Evolutionary conservation across 169 alveolate species (phyloP).

Genomic region (Cryptosporidium parvum): DNA sequence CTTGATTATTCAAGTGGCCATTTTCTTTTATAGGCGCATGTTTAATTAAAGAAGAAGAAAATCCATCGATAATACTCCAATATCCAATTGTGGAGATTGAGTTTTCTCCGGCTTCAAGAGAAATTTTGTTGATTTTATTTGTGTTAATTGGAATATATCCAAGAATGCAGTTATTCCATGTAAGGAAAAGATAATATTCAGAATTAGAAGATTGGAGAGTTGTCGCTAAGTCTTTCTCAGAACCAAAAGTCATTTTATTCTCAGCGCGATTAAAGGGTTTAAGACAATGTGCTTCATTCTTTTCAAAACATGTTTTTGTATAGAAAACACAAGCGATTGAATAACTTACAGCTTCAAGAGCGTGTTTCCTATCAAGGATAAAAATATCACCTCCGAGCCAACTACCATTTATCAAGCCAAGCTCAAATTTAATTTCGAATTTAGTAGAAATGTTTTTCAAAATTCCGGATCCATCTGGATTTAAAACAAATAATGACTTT

Average conservation of each 20-base stretch:
- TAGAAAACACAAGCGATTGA: neutral
- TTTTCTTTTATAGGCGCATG: neutral
- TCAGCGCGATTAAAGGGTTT: neutral
- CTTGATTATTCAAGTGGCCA: neutral
- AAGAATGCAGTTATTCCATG: slow-evolving; percentile 7
- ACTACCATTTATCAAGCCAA: slow-evolving; percentile 17
- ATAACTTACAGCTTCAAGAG: neutral
- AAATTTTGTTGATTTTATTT: neutral
- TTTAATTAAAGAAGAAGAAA: neutral
- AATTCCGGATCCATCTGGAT: slow-evolving; percentile 11
- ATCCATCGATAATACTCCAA: slow-evolving; percentile 12
- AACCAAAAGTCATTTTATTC: neutral
- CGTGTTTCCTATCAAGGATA: neutral
- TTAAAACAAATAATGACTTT: neutral
- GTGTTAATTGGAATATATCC: slow-evolving; percentile 7
- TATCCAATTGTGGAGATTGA: neutral
- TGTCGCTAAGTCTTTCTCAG: neutral
- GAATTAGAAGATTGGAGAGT: neutral
- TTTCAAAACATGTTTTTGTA: slow-evolving; percentile 9
- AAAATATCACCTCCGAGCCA: slow-evolving; percentile 23
- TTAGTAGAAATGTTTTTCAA: neutral
- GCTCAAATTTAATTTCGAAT: neutral
- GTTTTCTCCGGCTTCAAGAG: neutral
- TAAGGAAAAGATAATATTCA: slow-evolving; percentile 8
- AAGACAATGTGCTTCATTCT: neutral